These are phyloP conservation scores for Boeremia exigua DNA, from an alignment of 2,329 filamentous ascomycete species.

Conservation along the genomic window DNA sequence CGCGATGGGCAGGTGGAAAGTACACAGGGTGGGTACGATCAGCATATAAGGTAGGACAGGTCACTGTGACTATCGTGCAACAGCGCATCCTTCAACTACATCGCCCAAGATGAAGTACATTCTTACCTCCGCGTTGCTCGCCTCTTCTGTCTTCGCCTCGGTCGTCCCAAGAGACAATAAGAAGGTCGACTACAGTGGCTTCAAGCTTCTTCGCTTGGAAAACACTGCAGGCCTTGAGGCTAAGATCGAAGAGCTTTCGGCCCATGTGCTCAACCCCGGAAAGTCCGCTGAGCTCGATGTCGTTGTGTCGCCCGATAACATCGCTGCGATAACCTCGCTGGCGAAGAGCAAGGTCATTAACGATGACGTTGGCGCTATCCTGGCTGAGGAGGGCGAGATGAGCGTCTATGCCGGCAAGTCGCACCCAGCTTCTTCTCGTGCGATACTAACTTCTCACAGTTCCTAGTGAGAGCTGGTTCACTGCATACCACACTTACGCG, in stretches of 20 bases:
- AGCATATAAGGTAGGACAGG: conserved; percentile 23
- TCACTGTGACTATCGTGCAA: neutral
- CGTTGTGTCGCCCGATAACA: conserved; percentile 45
- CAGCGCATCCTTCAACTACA: conserved; percentile 7
- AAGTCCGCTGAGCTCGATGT: conserved; percentile 38
- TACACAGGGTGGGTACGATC: neutral
- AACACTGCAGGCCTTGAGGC: conserved; percentile 31
- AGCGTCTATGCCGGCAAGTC: conserved; percentile 34
- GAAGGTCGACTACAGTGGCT: conserved; percentile 47
- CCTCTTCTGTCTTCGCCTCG: conserved; percentile 29
- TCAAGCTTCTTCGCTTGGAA: conserved; percentile 45
- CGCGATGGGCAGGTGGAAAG: conserved; percentile 31
- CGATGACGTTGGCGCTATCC: conserved; percentile 43
- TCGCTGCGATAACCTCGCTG: conserved; percentile 38
- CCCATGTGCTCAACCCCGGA: conserved; percentile 43
- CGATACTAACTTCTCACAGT: conserved; percentile 24
- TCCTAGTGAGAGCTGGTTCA: conserved; percentile 45
- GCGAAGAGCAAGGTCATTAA: conserved; percentile 37
- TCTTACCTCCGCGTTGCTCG: conserved; percentile 34
- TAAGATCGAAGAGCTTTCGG: conserved; percentile 39
- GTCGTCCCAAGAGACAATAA: conserved; percentile 35
- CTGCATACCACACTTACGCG: conserved; percentile 45
- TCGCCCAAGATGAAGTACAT: conserved; percentile 38
- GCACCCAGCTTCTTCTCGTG: neutral
- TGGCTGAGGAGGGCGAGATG: conserved; percentile 41